These are phyloP conservation scores for Torulaspora indica DNA, from an alignment of 805 yeast species.

Conservation along the genomic window DNA sequence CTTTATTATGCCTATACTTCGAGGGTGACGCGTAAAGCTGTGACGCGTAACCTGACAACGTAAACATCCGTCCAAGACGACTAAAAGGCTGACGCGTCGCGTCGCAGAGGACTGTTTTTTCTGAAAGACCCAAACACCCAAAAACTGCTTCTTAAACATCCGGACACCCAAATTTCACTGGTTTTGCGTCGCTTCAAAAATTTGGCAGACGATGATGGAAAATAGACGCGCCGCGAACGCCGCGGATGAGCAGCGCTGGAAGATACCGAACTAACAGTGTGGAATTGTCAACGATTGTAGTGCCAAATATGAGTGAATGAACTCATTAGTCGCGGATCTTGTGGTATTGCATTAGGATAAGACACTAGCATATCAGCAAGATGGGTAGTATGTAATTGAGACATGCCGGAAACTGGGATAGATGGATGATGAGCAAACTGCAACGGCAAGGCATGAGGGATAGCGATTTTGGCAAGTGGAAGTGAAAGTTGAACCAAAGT, in stretches of 20 bases:
- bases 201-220: neutral
- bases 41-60: neutral
- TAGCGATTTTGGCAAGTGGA: neutral
- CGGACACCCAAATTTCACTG: neutral
- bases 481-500: neutral
- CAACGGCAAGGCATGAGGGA: neutral
- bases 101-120: neutral
- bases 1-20: neutral
- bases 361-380: conserved; percentile 39
- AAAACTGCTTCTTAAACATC: neutral
- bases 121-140: neutral
- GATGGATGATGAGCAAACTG: conserved; percentile 1
- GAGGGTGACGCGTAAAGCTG: conserved; percentile 1
- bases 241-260: neutral
- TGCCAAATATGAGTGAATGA: neutral
- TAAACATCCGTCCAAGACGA: neutral
- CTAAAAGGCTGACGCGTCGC: neutral
- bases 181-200: neutral
- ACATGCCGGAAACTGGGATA: neutral
- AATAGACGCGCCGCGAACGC: neutral
- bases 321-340: neutral
- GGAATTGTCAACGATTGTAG: conserved; percentile 3
- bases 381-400: conserved; percentile 66
- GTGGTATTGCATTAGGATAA: conserved; percentile 3
- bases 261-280: neutral